These are phyloP conservation scores for Solanum clarkiae DNA, from an alignment of 257 asterid genomes.

Conservation along the genomic window DNA sequence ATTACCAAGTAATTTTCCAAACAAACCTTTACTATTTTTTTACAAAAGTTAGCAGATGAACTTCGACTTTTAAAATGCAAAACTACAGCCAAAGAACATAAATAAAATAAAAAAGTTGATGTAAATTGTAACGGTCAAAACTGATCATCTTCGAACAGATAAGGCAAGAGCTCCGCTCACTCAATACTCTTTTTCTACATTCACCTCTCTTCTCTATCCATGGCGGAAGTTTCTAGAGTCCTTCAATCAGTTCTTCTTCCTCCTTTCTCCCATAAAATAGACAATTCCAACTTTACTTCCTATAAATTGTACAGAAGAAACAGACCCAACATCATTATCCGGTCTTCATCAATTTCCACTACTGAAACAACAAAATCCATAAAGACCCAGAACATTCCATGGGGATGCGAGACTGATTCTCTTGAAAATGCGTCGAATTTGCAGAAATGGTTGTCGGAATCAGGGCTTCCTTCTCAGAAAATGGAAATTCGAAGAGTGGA, in stretches of 20 bases:
- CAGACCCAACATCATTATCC: constrained; percentile 14
- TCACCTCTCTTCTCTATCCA: constrained; percentile 8
- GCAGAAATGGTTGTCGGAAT: constrained; percentile 62
- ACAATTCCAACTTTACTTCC: constrained; percentile 1
- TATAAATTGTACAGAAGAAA: constrained; percentile 21
- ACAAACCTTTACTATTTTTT: too few species aligned
- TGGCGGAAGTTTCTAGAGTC: constrained; percentile 61
- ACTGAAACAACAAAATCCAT: constrained; percentile 16
- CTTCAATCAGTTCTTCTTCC: constrained; percentile 36
- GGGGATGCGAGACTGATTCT: constrained; percentile 86
- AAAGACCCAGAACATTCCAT: constrained; percentile 15
- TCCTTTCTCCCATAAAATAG: constrained; percentile 15
- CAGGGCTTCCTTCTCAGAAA: constrained; percentile 83
- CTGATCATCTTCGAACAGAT: background rate
- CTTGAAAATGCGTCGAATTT: constrained; percentile 58
- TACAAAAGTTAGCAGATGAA: too few species aligned
- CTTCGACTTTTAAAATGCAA: too few species aligned
- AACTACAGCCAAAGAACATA: too few species aligned
- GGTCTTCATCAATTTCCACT: constrained; percentile 39
- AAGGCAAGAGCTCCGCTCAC: background rate
- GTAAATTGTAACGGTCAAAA: background rate
- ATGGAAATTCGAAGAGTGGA: constrained; percentile 75
- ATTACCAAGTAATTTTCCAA: too few species aligned
- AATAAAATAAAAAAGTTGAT: background rate
- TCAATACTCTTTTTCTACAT: background rate